Base-by-base conservation (phyloP, 305 asterid genomes). In the Ilex paraguariensis region DNA sequence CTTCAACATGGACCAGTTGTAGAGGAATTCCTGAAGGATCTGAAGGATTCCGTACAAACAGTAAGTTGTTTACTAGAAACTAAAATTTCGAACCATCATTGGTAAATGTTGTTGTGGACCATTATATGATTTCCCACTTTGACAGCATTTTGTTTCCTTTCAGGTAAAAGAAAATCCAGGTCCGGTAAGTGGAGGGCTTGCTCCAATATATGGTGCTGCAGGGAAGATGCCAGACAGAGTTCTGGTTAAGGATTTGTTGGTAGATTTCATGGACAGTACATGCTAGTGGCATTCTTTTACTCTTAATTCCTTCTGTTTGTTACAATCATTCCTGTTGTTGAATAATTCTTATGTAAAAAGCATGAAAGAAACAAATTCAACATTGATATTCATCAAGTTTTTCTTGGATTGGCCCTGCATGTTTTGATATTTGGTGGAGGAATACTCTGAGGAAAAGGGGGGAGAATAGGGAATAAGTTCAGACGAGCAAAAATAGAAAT, bases 181-280 rank as follows among this genome's bases (percentile, higher is more conserved):
- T 39, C 99, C 96, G 31, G 56, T 83, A 11, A 80, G 62, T 42
- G 97, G 96, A 75, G 97, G 99, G 75, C 84, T 90, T 61, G 97
- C 99, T 62, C 99, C 99, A 36, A 83, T 93, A 77, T 93, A 87
- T 59, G 99, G 99, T 48, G 99, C 99, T 32, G 99, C 99, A 7
- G 99, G 97, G 40, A 90, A 75, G 81, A 87, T 93, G 85, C 96
- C 99, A 3, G 99, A 93, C 76, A 84, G 99, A 83, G 96, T 66
- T 59, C 79, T 79, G 95, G 93, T 93, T 69, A 70, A 84, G 74
- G 97, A 93, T 73, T 79, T 93, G 81, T 66, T 93, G 85, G 82
- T 93, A 21, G 99, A 93, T 74, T 93, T 78, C 83, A 90, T 90
- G 96, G 97, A 90, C 70, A 70, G 66, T 71, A 63, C 97, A 15